Base-by-base conservation (phyloP, 495 filamentous ascomycete genomes). In the Bacidia gigantensis region DNA sequence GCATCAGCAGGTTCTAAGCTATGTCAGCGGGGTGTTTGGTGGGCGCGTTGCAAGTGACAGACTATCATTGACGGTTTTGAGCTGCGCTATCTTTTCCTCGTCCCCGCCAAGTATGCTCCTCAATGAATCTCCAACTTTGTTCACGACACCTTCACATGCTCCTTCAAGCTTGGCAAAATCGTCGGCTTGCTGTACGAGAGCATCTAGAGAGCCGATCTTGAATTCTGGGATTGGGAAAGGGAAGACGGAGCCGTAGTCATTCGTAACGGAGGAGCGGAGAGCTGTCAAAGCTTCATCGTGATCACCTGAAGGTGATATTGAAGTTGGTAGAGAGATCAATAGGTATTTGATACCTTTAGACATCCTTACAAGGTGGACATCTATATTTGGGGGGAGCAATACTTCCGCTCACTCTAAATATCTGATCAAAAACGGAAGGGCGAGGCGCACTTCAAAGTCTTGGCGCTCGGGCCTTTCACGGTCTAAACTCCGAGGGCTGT, bases 51-150 rank as follows among this genome's bases (percentile, higher is more conserved):
- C 41, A 44, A 44, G 1, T 25, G 25, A 70, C 86, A 56, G 72
- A 97, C 90, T 95, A 60, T 97, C 89, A 68, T 95, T 94, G 61
- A 97, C 89, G 49, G 81, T 84, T 75, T 95, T 95, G 68, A 94
- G 86, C 65, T 89, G 75, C 26, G 81, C 75, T 56, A 86, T 77
- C 71, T 85, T 89, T 46, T 78, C 81, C 60, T 90, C 84, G 57
- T 95, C 85, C 0, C 83, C 84, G 18, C 86, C 86, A 2, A 95
- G 72, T 57, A 96, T 77, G 50, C 71, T 80, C 65, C 75, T 76
- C 68, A 98, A 66, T 44, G 87, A 85, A 62, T 98, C 92, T 53
- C 80, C 81, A 38, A 97, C 85, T 68, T 96, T 96, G 44, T 72
- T 74, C 39, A 94, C 89, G 10, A 95, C 86, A 42, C 72, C 79